A percentile compares a stretch with the other conserved stretches of the same genome.
Conservation (phyloP, 2,329 filamentous ascomycete genomes). For the Lasiodiplodia hormozganensis region DNA sequence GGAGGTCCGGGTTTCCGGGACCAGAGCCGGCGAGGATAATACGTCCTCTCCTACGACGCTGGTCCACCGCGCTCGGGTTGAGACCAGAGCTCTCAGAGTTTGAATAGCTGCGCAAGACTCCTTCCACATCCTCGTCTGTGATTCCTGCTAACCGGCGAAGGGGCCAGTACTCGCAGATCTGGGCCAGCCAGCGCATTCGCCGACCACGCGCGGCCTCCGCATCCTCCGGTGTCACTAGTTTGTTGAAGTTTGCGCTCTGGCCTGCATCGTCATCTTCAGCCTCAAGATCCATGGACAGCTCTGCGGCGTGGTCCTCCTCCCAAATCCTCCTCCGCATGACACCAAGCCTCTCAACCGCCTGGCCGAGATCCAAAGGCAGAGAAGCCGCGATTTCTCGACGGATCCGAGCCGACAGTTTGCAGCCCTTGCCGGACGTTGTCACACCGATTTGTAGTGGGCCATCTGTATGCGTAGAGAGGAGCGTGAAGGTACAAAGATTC, state of each 20-base stretch:
- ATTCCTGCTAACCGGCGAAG: constrained; percentile 80
- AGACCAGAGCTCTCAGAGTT: constrained; percentile 44
- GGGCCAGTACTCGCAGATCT: constrained; percentile 99
- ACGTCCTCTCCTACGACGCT: constrained; percentile 59
- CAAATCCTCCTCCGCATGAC: constrained; percentile 51
- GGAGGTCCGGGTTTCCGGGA: constrained; percentile 88
- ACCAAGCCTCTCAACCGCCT: constrained; percentile 79
- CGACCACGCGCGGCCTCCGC: constrained; percentile 76
- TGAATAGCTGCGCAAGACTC: constrained; percentile 76
- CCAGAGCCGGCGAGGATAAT: constrained; percentile 92
- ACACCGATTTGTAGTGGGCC: constrained; percentile 94
- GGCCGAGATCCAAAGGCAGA: constrained; percentile 76
- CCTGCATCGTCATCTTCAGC: constrained; percentile 69
- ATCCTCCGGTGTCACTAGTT: constrained; percentile 76
- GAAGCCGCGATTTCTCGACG: constrained; percentile 84
- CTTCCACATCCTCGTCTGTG: constrained; percentile 78
- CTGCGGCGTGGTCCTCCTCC: constrained; percentile 58
- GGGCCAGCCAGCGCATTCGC: constrained; percentile 89
- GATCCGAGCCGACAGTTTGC: constrained; percentile 89
- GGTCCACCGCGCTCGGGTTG: constrained; percentile 38
- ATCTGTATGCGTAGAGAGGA: constrained; percentile 87
- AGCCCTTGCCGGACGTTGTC: constrained; percentile 92
- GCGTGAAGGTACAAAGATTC: constrained; percentile 83
- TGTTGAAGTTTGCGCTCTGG: constrained; percentile 85
- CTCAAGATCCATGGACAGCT: constrained; percentile 52